Evolutionary conservation across 257 asterid species (phyloP).

Genomic region (Solanum commersonii): DNA sequence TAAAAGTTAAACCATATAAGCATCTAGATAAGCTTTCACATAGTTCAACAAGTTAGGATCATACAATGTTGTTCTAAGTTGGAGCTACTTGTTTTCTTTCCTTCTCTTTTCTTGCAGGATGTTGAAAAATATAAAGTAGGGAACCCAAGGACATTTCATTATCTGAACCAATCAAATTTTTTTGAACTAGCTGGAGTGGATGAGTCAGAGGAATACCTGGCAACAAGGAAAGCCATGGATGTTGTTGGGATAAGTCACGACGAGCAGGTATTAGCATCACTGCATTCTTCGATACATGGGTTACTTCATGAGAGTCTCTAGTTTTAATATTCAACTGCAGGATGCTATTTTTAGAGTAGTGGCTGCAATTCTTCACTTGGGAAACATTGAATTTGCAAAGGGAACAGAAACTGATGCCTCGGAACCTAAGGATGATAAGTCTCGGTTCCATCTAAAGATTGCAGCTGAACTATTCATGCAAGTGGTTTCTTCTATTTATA

Average conservation of each 20-base stretch:
- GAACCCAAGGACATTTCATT: constrained; percentile 59
- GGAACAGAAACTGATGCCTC: constrained; percentile 65
- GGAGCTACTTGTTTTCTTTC: background rate
- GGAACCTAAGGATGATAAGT: constrained; percentile 68
- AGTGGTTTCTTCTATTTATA: constrained; percentile 7
- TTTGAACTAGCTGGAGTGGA: constrained; percentile 54
- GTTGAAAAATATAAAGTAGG: constrained; percentile 59
- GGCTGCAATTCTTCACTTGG: constrained; percentile 89
- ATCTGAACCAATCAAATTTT: constrained; percentile 76
- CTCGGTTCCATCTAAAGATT: constrained; percentile 59
- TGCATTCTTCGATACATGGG: background rate
- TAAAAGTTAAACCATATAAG: background rate
- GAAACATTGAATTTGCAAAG: constrained; percentile 66
- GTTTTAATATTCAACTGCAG: constrained; percentile 25
- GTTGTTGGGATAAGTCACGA: constrained; percentile 70
- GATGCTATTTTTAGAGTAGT: constrained; percentile 84
- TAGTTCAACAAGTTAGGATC: background rate
- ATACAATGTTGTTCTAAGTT: background rate
- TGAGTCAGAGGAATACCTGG: constrained; percentile 66
- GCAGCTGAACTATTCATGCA: constrained; percentile 74
- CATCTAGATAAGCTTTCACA: background rate
- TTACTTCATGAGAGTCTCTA: constrained; percentile 2
- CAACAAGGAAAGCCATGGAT: constrained; percentile 81
- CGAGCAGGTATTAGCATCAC: constrained; percentile 51
- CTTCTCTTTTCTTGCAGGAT: constrained; percentile 32